Conservation (phyloP, 805 yeast species). For the Sungouiozyma intestinalis region DNA sequence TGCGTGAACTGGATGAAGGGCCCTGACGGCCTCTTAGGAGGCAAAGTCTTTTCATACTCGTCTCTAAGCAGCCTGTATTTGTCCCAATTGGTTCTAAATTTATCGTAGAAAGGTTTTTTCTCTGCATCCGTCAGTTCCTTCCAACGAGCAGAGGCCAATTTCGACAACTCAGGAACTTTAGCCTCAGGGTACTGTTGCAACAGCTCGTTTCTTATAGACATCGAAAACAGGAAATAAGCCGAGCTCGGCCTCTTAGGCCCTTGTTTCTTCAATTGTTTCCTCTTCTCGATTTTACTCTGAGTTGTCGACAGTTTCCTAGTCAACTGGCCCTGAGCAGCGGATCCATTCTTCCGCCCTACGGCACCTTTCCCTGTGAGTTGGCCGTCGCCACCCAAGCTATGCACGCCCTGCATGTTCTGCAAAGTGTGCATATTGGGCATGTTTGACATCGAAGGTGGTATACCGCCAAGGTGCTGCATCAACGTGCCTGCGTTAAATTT, state of each 20-base stretch:
- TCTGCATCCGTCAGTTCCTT: constrained; percentile 64
- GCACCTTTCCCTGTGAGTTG: not conserved
- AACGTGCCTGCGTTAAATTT: not conserved
- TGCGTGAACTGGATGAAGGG: constrained; percentile 29
- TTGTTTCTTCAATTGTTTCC: constrained; percentile 27
- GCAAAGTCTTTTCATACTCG: constrained; percentile 27
- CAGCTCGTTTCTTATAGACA: constrained; percentile 25
- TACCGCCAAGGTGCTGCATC: not conserved
- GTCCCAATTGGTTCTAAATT: constrained; percentile 28
- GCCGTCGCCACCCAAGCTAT: not conserved
- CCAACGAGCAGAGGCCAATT: constrained; percentile 86
- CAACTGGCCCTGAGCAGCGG: constrained; percentile 1
- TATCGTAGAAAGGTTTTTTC: constrained; percentile 71
- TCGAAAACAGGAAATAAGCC: constrained; percentile 30
- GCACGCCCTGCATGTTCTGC: not conserved
- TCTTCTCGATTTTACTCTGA: constrained; percentile 28
- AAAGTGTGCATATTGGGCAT: not conserved
- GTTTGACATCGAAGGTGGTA: not conserved
- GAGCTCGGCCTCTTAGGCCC: constrained; percentile 32
- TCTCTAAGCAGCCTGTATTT: constrained; percentile 27
- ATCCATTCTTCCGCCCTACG: not conserved
- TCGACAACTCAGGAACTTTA: constrained; percentile 34
- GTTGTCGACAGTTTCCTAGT: constrained; percentile 27
- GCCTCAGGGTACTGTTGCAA: constrained; percentile 27
- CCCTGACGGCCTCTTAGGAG: constrained; percentile 32